Evolutionary conservation across 208 protist species (phyloP), one percentile per base, ranked within the genome.

Genomic region (Crithidia thermophila): DNA sequence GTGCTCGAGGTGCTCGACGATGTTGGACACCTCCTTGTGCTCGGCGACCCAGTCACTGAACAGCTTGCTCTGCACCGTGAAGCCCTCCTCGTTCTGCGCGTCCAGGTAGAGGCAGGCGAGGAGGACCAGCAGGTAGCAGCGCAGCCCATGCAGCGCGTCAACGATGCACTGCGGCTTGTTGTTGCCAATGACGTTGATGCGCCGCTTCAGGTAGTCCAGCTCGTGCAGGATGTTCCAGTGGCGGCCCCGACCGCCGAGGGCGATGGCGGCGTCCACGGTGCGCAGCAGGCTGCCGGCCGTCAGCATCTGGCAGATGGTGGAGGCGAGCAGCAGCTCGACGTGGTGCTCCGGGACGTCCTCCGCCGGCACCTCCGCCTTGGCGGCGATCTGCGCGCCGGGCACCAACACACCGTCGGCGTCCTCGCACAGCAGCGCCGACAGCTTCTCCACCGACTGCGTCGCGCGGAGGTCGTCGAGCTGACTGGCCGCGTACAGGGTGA

Each of bases 301-400:
- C 30, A 95, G 81, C 85, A 95, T 95, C 72, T 95, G 90, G 68
- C 85, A 90, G 30, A 95, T 94, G 34, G 84, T 92, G 5, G 84
- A 92, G 23, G 90, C 90, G 14, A 93, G 60, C 5, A 84, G 85
- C 33, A 91, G 61, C 72, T 94, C 90, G 3, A 92, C 73, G 42
- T 75, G 67, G 39, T 79, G 69, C 34, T 79, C 77, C 18, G 90
- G 87, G 27, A 87, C 45, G 33, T 91, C 82, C 13, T 82, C 61
- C 31, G 63, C 11, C 5, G 59, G 51, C 33, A 84, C 71, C 4
- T 51, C 34, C 27, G 70, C 31, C 28, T 47, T 80, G 49, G 62
- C 69, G 14, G 88, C 72, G 21, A 86, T 27, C 37, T 84, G 67
- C 21, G 85, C 87, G 28, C 25, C 30, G 20, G 67, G 59, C 40